Conservation (phyloP, 2,329 filamentous ascomycete genomes). For the Nothophoma quercina region DNA sequence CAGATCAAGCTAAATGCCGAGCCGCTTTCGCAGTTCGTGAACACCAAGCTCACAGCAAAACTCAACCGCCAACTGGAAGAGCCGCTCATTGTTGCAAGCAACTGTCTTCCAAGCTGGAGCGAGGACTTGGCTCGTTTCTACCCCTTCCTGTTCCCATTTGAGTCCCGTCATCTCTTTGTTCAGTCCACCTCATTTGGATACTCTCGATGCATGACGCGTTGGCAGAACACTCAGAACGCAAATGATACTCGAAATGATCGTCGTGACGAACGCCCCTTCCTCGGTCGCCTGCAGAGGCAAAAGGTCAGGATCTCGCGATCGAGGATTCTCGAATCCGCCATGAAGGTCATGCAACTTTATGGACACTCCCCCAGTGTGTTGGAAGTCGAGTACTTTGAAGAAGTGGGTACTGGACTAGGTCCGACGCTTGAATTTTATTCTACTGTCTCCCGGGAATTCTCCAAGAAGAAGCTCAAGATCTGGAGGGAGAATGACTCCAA, state of each 20-base stretch:
- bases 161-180: conserved; percentile 94
- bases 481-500: conserved; percentile 90
- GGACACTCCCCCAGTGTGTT: conserved; percentile 95
- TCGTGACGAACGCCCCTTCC: conserved; percentile 87
- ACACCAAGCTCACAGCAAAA: conserved; percentile 97
- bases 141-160: conserved; percentile 97
- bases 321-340: conserved; percentile 94
- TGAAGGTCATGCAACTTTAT: conserved; percentile 99
- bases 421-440: conserved; percentile 98
- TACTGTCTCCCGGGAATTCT: conserved; percentile 95
- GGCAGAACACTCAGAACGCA: conserved; percentile 88
- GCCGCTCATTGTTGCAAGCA: conserved; percentile 94
- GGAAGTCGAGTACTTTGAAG: conserved; percentile 98
- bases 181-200: conserved; percentile 99
- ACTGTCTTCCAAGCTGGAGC: conserved; percentile 93
- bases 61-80: conserved; percentile 96
- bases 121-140: conserved; percentile 93
- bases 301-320: conserved; percentile 96
- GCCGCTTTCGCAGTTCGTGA: conserved; percentile 92
- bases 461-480: conserved; percentile 94
- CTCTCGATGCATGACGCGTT: conserved; percentile 94
- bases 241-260: conserved; percentile 84
- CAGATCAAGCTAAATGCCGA: conserved; percentile 76
- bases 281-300: conserved; percentile 90
- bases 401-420: conserved; percentile 94